Evolutionary conservation across 345 rosid genomes (phyloP), one percentile per base, ranked within the genome.

Genomic region (Odontarrhena argentea): DNA sequence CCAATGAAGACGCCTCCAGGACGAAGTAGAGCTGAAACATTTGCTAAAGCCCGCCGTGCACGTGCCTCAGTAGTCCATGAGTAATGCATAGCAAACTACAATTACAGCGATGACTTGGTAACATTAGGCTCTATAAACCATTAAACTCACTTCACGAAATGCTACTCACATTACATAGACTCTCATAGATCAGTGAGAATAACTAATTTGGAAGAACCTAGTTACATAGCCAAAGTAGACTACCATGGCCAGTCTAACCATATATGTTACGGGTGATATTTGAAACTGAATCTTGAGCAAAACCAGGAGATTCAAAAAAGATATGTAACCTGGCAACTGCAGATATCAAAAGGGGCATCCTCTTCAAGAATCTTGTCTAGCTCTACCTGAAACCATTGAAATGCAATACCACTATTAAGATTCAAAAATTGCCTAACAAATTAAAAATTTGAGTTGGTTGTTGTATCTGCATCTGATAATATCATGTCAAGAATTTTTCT

Each of bases 1-100:
- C 99, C 96, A 8, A 91, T 86, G 77, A 91, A 88, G 32, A 77
- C 83, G 56, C 99, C 97, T 65, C 99, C 96, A 0, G 99, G 97
- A 55, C 96, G 95, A 74, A 94, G 99, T 68, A 94, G 73, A 67
- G 96, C 87, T 32, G 99, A 91, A 40, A 91, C 86, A 74, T 94
- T 94, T 55, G 96, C 91, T 79, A 94, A 80, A 57, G 99, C 97
- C 69, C 91, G 85, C 13, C 96, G 82, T 42, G 96, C 99, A 48
- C 90, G 91, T 60, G 89, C 87, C 74, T 88, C 97, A 44, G 96
- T 88, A 63, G 96, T 88, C 93, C 97, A 94, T 32, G 99, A 94
- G 72, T 94, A 91, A 74, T 91, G 99, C 86, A 88, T 67, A 52
- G 99, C 99, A 79, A 94, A 91, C 96, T 94, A 84, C 82, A 82